phyloP scores from a whole-genome alignment of 768 basidiomycete genomes.

The Strobilomyces dryophilus region DNA sequence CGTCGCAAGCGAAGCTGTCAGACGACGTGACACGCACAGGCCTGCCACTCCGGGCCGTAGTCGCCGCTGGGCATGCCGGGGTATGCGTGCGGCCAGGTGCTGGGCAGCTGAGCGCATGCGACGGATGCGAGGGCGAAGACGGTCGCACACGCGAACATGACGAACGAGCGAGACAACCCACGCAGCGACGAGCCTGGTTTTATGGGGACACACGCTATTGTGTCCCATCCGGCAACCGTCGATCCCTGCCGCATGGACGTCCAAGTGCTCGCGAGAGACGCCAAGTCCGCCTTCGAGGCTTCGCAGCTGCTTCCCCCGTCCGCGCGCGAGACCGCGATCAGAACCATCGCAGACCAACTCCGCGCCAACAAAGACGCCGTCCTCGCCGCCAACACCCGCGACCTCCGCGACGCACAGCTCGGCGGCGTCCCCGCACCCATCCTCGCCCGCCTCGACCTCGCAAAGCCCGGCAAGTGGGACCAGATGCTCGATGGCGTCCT shows the following conservation, averaged over 20 bases:
- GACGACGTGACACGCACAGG: slow-evolving; percentile 40
- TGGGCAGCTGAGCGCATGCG: slow-evolving; percentile 27
- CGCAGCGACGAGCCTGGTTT: no score
- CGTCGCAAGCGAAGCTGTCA: neutral
- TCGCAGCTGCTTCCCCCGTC: slow-evolving; percentile 74
- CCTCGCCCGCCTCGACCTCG: slow-evolving; percentile 81
- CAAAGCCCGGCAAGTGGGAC: slow-evolving; percentile 84
- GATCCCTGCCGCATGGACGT: no score
- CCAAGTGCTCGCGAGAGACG: slow-evolving; percentile 68
- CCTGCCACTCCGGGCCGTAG: slow-evolving; percentile 58
- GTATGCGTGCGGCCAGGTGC: slow-evolving; percentile 39
- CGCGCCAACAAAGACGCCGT: slow-evolving; percentile 62
- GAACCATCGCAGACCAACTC: slow-evolving; percentile 65
- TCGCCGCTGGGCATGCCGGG: slow-evolving; percentile 41
- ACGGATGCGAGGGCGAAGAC: slow-evolving; percentile 6
- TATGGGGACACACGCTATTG: neutral
- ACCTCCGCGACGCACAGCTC: slow-evolving; percentile 78
- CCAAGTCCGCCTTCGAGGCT: slow-evolving; percentile 79
- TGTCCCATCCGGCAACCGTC: no score
- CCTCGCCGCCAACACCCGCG: slow-evolving; percentile 73
- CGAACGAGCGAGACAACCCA: slow-evolving; percentile 10
- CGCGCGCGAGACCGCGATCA: slow-evolving; percentile 69
- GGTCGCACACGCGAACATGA: slow-evolving; percentile 9
- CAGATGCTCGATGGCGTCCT: slow-evolving; percentile 87
- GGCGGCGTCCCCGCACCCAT: slow-evolving; percentile 78